Evolutionary conservation across 805 yeast genomes (phyloP), one percentile per base, ranked within the genome.

Genomic region (Nakazawaea holstii): DNA sequence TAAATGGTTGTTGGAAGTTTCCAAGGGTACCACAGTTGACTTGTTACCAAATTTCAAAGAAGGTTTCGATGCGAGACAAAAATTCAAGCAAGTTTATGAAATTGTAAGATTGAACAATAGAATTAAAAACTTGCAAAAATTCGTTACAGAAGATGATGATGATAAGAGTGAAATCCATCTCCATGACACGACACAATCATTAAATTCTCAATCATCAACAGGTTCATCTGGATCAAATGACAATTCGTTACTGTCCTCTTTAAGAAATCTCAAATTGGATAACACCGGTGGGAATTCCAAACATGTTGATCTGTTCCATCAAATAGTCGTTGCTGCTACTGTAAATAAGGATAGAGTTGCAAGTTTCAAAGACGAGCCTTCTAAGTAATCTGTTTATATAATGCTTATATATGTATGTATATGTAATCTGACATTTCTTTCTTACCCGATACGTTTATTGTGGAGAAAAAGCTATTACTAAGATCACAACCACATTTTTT

Each of bases 61-160:
- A 59, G 88, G 87, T 39, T 87, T 89, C 74, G 80, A 84, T 60
- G 95, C 96, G 30, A 88, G 87, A 60, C 74, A 77, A 58, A 90
- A 86, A 65, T 82, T 94, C 69, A 80, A 83, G 58, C 87, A 84
- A 56, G 97, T 94, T 35, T 84, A 88, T 56, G 94, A 89, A 62
- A 72, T 88, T 59, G 91, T 92, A 45, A 81, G 80, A 56, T 77
- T 92, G 66, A 80, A 85, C 58, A 90, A 90, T 65, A 78, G 87
- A 62, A 81, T 92, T 62, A 72, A 77, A 58, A 82, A 83, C 55
- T 75, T 92, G 60, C 80, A 84, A 66, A 72, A 73, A 48, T 57
- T 80, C 55, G 86, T 77, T 58, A 74, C 72, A 42, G 80, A 74
- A 31, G 79, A 73, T 30, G 87, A 79, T 55, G 81, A 71, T 50